Conservation (phyloP, 345 rosid genomes). For the Boechera divaricarpa region DNA sequence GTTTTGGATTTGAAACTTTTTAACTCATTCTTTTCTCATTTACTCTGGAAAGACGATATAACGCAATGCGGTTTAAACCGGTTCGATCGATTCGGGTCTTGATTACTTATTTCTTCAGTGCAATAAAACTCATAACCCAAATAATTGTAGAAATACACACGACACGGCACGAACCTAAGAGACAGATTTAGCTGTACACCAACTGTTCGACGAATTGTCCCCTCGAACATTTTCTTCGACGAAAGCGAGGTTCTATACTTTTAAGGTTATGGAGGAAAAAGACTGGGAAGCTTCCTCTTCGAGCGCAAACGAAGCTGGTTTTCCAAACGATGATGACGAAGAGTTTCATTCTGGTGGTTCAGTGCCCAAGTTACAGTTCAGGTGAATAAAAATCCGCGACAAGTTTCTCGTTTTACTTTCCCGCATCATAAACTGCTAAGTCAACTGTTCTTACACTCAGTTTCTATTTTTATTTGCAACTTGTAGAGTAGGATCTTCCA, state of each 20-base stretch:
- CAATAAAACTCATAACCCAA: not conserved
- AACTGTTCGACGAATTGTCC: conserved; percentile 40
- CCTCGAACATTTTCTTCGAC: not conserved
- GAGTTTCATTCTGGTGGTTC: conserved; percentile 40
- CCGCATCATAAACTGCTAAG: too few relatives aligned
- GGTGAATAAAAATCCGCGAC: conserved; percentile 45
- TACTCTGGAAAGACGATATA: not conserved
- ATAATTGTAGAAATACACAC: not conserved
- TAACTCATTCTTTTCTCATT: conserved; percentile 4
- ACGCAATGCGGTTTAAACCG: conserved; percentile 7
- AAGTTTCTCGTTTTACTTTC: too few relatives aligned
- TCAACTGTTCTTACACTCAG: not conserved
- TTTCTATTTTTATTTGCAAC: not conserved
- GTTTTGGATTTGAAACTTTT: conserved; percentile 16
- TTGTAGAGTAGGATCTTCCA: conserved; percentile 54
- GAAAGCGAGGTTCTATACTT: not conserved
- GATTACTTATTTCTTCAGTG: not conserved
- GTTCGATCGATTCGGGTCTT: not conserved
- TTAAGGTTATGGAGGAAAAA: conserved; percentile 30
- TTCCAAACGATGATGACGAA: conserved; percentile 38
- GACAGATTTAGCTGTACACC: not conserved
- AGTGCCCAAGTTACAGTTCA: conserved; percentile 39
- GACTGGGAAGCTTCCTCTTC: conserved; percentile 44
- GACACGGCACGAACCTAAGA: not conserved
- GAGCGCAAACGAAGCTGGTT: conserved; percentile 34